Percentiles rank a stretch among this genome's conserved stretches.
phyloP scores from a whole-genome alignment of 139 green algal genomes.

The Chara braunii region DNA sequence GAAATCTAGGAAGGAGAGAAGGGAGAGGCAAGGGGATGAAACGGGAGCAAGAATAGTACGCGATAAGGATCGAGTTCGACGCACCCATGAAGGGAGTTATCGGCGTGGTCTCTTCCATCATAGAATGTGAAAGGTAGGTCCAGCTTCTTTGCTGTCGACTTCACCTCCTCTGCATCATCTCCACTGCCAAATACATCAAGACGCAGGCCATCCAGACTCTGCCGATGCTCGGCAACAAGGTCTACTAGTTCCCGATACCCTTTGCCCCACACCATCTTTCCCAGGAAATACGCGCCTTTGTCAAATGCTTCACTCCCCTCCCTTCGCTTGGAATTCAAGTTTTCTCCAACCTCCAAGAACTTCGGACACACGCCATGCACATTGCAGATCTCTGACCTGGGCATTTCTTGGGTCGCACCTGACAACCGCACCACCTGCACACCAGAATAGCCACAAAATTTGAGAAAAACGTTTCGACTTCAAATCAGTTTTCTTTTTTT shows the following conservation, averaged over 20 bases:
- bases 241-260: conserved; percentile 70
- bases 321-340: conserved; percentile 20
- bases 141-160: conserved; percentile 44
- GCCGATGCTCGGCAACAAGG: conserved; percentile 29
- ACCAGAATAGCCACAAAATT: neutral
- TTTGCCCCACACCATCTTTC: conserved; percentile 95
- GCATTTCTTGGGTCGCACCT: conserved; percentile 89
- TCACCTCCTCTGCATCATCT: conserved; percentile 70
- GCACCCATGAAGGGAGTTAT: conserved; percentile 49
- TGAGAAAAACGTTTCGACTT: too few species aligned
- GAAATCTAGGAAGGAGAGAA: too few species aligned
- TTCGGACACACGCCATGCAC: conserved; percentile 86
- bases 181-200: conserved; percentile 92
- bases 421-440: conserved; percentile 82
- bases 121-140: conserved; percentile 72
- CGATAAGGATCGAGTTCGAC: too few species aligned
- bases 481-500: too few species aligned
- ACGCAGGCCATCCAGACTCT: conserved; percentile 6
- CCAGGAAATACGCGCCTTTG: conserved; percentile 93
- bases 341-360: conserved; percentile 75
- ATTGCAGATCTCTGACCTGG: conserved; percentile 77
- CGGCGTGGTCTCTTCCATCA: conserved; percentile 79
- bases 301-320: conserved; percentile 40
- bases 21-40: too few species aligned
- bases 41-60: too few species aligned